phyloP scores from a whole-genome alignment of 176 grass and related monocot genomes.

The Lolium perenne region DNA sequence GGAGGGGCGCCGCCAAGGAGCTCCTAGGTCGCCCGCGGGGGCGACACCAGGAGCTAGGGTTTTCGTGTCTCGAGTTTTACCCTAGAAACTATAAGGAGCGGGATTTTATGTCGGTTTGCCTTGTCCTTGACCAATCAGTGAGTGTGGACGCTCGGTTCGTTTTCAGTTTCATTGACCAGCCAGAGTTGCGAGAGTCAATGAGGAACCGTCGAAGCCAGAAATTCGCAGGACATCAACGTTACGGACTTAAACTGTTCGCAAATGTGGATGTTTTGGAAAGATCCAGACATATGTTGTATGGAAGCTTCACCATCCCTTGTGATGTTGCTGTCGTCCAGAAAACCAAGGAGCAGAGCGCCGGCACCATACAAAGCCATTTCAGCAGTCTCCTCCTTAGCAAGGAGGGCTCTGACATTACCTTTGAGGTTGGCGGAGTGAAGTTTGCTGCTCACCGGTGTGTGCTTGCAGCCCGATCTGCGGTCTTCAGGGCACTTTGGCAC shows the following conservation, averaged over 20 bases:
- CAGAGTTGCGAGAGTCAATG: background rate
- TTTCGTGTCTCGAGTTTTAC: background rate
- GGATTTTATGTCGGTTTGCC: background rate
- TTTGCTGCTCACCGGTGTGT: background rate
- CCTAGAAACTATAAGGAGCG: background rate
- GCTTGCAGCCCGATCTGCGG: background rate
- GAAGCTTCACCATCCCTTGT: background rate
- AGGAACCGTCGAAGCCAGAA: background rate
- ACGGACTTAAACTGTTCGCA: background rate
- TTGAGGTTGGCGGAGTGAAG: background rate
- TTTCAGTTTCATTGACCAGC: constrained; percentile 15
- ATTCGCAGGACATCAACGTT: too few relatives aligned
- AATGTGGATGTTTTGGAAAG: background rate
- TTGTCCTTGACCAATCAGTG: background rate
- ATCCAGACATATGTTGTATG: background rate
- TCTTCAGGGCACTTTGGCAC: background rate
- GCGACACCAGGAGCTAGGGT: too few relatives aligned
- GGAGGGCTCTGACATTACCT: background rate
- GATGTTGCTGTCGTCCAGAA: background rate
- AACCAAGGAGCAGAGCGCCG: background rate
- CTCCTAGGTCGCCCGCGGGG: too few relatives aligned
- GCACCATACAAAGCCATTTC: background rate
- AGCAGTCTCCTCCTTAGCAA: background rate
- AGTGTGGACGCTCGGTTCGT: background rate
- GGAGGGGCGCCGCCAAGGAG: too few relatives aligned